Base-by-base conservation (phyloP, 2,329 filamentous ascomycete species). In the Fusarium sacchari region DNA sequence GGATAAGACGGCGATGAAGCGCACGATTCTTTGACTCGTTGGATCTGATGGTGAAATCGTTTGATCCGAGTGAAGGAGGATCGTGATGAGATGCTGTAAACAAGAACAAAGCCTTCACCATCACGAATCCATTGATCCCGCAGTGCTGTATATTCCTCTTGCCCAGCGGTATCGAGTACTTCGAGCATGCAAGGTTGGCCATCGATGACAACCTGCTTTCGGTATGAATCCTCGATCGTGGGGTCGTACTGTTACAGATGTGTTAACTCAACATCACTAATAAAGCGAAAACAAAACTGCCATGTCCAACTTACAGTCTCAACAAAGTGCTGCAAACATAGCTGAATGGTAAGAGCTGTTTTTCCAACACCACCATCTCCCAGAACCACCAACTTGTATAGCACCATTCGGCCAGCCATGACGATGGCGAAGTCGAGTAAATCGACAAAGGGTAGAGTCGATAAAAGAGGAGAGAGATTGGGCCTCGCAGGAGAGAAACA, bases 61-160 rank as follows among this genome's bases (percentile, higher is more conserved):
- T 95, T 94, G 86, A 99, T 98, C 81, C 96, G 93, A 65, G 93
- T 92, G 82, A 98, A 98, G 26, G 96, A 98, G 39, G 95, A 95
- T 79, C 96, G 93, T 59, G 96, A 98, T 20, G 96, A 97, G 84
- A 99, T 98, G 86, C 95, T 97, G 87, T 99, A 98, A 74, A 99
- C 96, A 70, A 99, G 88, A 36, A 99, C 94, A 81, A 98, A 98
- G 26, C 96, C 96, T 83, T 99, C 96, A 76, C 96, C 96, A 81
- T 98, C 96, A 78, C 96, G 91, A 82, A 98, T 98, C 96, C 96
- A 98, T 86, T 98, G 96, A 82, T 98, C 96, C 80, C 96, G 90
- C 79, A 98, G 86, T 52, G 96, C 96, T 73, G 96, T 98, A 84
- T 98, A 99, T 85, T 99, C 96, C 85, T 99, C 96, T 83, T 99